These are phyloP conservation scores for Stellera chamaejasme DNA, from an alignment of 345 rosid species.

Conservation along the genomic window DNA sequence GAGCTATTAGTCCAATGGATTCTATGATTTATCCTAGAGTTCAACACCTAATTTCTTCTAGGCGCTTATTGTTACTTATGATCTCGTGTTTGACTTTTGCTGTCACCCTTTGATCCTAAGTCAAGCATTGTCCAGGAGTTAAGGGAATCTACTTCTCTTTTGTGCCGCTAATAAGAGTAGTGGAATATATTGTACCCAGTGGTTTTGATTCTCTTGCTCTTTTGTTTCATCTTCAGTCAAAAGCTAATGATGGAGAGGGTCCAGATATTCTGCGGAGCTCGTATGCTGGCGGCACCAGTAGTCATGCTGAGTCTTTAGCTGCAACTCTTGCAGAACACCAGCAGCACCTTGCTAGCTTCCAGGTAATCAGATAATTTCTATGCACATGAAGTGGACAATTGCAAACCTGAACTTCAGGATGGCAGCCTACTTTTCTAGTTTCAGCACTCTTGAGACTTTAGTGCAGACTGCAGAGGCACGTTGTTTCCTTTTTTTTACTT, in stretches of 20 bases:
- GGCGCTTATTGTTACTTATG: too few relatives aligned
- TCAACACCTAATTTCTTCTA: too few relatives aligned
- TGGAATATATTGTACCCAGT: too few relatives aligned
- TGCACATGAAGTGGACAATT: neutral
- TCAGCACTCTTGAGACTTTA: neutral
- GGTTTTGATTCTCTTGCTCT: too few relatives aligned
- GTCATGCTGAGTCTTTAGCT: slow-evolving; percentile 90
- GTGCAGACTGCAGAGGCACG: neutral
- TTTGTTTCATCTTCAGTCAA: slow-evolving; percentile 47
- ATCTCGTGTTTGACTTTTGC: too few relatives aligned
- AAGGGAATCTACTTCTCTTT: too few relatives aligned
- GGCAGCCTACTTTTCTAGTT: slow-evolving; percentile 1
- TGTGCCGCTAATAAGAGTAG: too few relatives aligned
- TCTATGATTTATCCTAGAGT: too few relatives aligned
- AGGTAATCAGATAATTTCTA: slow-evolving; percentile 35
- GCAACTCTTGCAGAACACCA: slow-evolving; percentile 92
- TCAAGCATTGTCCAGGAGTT: too few relatives aligned
- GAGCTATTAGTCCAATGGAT: too few relatives aligned
- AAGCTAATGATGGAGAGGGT: slow-evolving; percentile 97
- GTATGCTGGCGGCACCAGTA: slow-evolving; percentile 69
- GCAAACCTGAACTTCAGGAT: neutral
- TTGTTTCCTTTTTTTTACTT: slow-evolving; percentile 1
- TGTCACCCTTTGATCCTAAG: too few relatives aligned
- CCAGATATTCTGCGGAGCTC: slow-evolving; percentile 84
- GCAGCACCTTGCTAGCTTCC: slow-evolving; percentile 96